Base-by-base conservation (phyloP, 2,329 filamentous ascomycete species). In the Sphaerulina musiva region DNA sequence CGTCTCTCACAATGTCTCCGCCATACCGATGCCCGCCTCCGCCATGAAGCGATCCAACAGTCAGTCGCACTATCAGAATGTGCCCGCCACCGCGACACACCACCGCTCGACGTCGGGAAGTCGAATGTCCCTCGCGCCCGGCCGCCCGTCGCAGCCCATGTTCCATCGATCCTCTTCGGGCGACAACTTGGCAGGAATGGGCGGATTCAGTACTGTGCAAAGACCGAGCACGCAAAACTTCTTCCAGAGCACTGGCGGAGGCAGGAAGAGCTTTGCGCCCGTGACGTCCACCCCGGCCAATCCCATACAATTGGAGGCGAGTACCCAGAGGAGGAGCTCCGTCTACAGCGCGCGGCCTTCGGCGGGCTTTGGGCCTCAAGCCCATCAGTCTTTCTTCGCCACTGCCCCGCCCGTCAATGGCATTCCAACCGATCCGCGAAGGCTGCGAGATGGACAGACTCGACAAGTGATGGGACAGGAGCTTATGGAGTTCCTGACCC, bases 21-120 rank as follows among this genome's bases (percentile, higher is more conserved):
- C 83, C 20, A 88, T 98, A 59, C 93, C 93, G 17, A 89, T 95
- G 74, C 92, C 93, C 7, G 81, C 87, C 29, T 97, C 92, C 40
- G 89, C 90, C 40, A 86, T 98, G 80, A 98, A 98, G 77, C 88
- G 93, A 70, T 87, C 88, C 31, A 93, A 84, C 67, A 91, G 89
- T 10, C 84, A 83, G 63, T 83, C 83, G 59, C 82, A 83, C 67
- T 78, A 83, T 65, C 79, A 81, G 56, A 79, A 80, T 66, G 76
- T 77, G 54, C 82, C 80, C 44, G 85, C 81, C 66, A 83, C 84
- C 52, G 78, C 80, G 51, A 84, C 85, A 68, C 88, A 95, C 76
- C 83, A 77, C 62, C 89, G 92, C 64, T 89, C 89, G 29, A 82
- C 88, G 64, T 95, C 91, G 59, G 86, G 85, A 67, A 86, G 85